phyloP scores from a whole-genome alignment of 208 protist genomes.

The Endotrypanum monterogeii region DNA sequence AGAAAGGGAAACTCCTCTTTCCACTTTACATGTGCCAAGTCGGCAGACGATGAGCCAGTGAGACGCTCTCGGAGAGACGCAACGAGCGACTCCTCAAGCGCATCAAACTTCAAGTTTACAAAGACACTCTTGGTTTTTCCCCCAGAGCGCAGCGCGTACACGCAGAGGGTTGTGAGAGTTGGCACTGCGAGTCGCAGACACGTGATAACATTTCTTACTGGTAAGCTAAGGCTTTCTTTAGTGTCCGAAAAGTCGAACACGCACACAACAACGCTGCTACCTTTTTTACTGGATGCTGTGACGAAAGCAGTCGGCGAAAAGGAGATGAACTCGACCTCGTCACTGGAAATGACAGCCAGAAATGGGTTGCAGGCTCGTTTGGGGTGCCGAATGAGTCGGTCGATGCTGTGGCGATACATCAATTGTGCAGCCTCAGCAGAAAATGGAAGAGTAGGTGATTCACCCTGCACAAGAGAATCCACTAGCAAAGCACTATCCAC shows the following conservation, averaged over 20 bases:
- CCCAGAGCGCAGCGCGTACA: slow-evolving; percentile 56
- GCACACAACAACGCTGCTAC: slow-evolving; percentile 25
- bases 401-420: slow-evolving; percentile 33
- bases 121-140: slow-evolving; percentile 38
- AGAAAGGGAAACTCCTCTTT: slow-evolving; percentile 26
- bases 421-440: slow-evolving; percentile 16
- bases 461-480: slow-evolving; percentile 12
- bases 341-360: slow-evolving; percentile 19
- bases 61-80: slow-evolving; percentile 9
- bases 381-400: slow-evolving; percentile 31
- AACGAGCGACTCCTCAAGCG: slow-evolving; percentile 22
- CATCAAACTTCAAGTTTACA: slow-evolving; percentile 41
- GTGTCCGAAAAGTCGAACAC: slow-evolving; percentile 46
- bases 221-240: slow-evolving; percentile 36
- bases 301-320: slow-evolving; percentile 26
- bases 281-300: not conserved
- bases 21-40: slow-evolving; percentile 14
- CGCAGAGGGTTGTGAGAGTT: slow-evolving; percentile 28
- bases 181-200: slow-evolving; percentile 53
- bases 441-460: slow-evolving; percentile 12
- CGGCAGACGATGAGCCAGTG: not conserved
- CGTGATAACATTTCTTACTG: slow-evolving; percentile 61
- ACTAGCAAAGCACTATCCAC: slow-evolving; percentile 36
- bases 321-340: slow-evolving; percentile 19
- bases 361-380: slow-evolving; percentile 50